Evolutionary conservation across 2,329 filamentous ascomycete species (phyloP).

Genomic region (Arthroderma sp.): DNA sequence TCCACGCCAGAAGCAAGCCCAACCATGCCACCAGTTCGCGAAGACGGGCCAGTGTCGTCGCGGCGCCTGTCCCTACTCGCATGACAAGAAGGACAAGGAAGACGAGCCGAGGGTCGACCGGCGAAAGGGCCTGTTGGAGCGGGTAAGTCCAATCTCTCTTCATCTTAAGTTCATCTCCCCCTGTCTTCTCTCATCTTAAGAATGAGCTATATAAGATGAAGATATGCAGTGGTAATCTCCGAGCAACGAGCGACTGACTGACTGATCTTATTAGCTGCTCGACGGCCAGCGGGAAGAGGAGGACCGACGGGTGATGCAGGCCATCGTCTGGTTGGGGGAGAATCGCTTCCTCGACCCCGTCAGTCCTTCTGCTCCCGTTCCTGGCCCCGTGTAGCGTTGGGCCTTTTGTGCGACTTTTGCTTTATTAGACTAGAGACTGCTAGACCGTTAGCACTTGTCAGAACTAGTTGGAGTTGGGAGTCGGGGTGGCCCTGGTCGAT

Average conservation of each 20-base stretch:
- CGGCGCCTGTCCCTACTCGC: slow-evolving; percentile 34
- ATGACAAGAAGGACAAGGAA: slow-evolving; percentile 27
- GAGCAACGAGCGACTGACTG: too few relatives aligned
- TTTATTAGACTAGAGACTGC: too few relatives aligned
- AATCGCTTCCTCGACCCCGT: slow-evolving; percentile 27
- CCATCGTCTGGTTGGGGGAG: slow-evolving; percentile 33
- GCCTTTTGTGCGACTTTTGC: too few relatives aligned
- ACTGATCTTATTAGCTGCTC: slow-evolving; percentile 24
- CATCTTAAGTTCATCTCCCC: not conserved
- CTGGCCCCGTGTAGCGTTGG: too few relatives aligned
- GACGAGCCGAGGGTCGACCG: slow-evolving; percentile 11
- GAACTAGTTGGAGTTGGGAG: too few relatives aligned
- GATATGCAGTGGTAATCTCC: not conserved
- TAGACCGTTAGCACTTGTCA: too few relatives aligned
- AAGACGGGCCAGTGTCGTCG: slow-evolving; percentile 32
- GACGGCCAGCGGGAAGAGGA: slow-evolving; percentile 34
- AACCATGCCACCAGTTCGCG: slow-evolving; percentile 35
- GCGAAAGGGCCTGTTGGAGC: slow-evolving; percentile 34
- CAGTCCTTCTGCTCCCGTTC: not conserved
- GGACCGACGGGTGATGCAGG: slow-evolving; percentile 31
- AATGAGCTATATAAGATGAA: not conserved
- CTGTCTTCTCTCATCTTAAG: not conserved
- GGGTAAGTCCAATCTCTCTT: slow-evolving; percentile 24
- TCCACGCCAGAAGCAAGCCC: slow-evolving; percentile 11
- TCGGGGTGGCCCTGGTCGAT: too few relatives aligned